Base-by-base conservation (phyloP, 495 filamentous ascomycete species). In the Penicillium argentinense region DNA sequence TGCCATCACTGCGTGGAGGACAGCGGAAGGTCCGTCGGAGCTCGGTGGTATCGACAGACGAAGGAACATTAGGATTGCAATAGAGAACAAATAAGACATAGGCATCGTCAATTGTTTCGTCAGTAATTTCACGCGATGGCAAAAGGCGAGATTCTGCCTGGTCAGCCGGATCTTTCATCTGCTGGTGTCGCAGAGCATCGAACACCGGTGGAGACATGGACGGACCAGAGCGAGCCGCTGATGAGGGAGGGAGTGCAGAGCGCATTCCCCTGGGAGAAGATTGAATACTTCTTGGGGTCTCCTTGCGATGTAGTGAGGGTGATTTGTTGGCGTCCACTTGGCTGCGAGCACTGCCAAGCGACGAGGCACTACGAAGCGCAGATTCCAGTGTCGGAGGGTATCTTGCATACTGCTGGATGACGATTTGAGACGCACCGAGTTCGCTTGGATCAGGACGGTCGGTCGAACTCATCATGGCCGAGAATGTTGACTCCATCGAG, bases 1-100 rank as follows among this genome's bases (percentile, higher is more conserved):
- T 96, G 44, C 89, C 91, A 59, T 93, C 93, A 56, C 90, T 96
- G 58, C 87, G 91, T 2, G 93, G 93, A 2, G 91, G 90, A 17
- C 73, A 82, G 21, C 88, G 79, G 66, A 98, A 97, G 3, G 81
- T 84, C 48, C 88, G 89, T 33, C 82, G 81, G 34, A 98, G 71
- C 38, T 89, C 84, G 1, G 73, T 71, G 3, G 87, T 82, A 66
- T 91, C 87, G 23, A 81, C 81, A n/a, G 84, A 81, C 17, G 73
- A 56, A 3, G 87, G 83, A 7, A 92, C 79, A 36, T 80, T 80
- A 2, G 89, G 89, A 60, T 92, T 91, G 74, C 93, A 97, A 71
- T 95, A 91, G 33, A 98, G 75, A 50, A 98, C 87, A 59, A 97
- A 98, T 53, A 75, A 60, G 46, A 90, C 85, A 64, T 92, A 98